Evolutionary conservation across 805 yeast species (phyloP).

Genomic region (Candida silvicultrix): DNA sequence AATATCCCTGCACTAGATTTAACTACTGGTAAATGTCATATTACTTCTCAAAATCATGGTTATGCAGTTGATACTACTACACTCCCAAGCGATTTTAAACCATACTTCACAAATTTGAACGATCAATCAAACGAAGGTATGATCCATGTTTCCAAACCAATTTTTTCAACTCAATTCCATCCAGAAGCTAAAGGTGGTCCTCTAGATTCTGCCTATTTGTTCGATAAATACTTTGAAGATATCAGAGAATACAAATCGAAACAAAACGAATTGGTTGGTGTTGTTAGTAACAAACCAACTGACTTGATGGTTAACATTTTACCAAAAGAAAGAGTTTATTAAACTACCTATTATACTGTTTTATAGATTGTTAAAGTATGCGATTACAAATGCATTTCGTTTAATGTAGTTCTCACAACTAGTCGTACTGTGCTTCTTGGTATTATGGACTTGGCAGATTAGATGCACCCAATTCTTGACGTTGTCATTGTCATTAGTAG

Average conservation of each 20-base stretch:
- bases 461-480: no score
- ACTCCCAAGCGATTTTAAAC: conserved; percentile 70
- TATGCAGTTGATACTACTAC: conserved; percentile 88
- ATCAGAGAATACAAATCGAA: conserved; percentile 51
- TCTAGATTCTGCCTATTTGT: conserved; percentile 81
- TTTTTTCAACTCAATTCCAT: conserved; percentile 96
- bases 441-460: no score
- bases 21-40: conserved; percentile 89
- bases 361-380: background rate
- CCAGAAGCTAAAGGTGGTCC: conserved; percentile 99
- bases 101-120: conserved; percentile 87
- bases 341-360: conserved; percentile 1
- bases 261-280: conserved; percentile 35
- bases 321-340: conserved; percentile 58
- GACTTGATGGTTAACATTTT: conserved; percentile 53
- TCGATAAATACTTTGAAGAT: conserved; percentile 79
- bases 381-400: background rate
- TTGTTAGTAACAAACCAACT: conserved; percentile 32
- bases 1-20: conserved; percentile 94
- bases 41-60: conserved; percentile 98
- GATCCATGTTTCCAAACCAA: conserved; percentile 82
- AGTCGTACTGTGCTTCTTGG: no score
- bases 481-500: no score
- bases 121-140: conserved; percentile 98
- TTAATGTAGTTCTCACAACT: no score